Percentiles rank a stretch among this genome's conserved stretches.
Evolutionary conservation across 2,329 filamentous ascomycete genomes (phyloP).

Genomic region (Aschersonia sp.): DNA sequence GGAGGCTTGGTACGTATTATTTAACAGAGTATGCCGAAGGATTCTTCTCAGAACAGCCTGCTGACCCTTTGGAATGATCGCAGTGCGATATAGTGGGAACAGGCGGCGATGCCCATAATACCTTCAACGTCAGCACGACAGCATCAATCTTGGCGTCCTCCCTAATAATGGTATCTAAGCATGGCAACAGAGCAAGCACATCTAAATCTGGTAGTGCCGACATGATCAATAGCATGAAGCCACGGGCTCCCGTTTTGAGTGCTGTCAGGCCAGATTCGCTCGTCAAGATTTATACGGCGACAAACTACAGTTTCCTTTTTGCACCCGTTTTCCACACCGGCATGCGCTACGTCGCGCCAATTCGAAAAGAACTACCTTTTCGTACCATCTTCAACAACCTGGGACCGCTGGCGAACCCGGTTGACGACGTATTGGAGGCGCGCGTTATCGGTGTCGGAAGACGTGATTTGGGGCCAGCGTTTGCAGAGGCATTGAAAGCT

Average conservation of each 20-base stretch:
- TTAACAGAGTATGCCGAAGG: no score
- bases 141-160: slow-evolving; percentile 83
- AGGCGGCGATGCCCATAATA: slow-evolving; percentile 90
- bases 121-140: slow-evolving; percentile 96
- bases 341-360: slow-evolving; percentile 75
- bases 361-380: slow-evolving; percentile 80
- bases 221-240: slow-evolving; percentile 62
- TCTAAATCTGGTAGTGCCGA: slow-evolving; percentile 94
- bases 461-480: slow-evolving; percentile 73
- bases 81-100: slow-evolving; percentile 91
- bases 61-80: background rate
- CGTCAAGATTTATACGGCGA: slow-evolving; percentile 54
- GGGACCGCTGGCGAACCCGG: slow-evolving; percentile 80
- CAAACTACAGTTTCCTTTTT: slow-evolving; percentile 92
- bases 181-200: slow-evolving; percentile 90
- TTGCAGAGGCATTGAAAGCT: slow-evolving; percentile 68
- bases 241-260: slow-evolving; percentile 56
- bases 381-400: slow-evolving; percentile 96
- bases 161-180: slow-evolving; percentile 76
- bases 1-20: slow-evolving; percentile 62
- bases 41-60: background rate
- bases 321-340: slow-evolving; percentile 93
- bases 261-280: slow-evolving; percentile 62
- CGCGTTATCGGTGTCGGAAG: slow-evolving; percentile 88
- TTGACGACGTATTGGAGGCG: slow-evolving; percentile 73